Conservation (phyloP, 306 rosid genomes). For the Crotalaria pallida region DNA sequence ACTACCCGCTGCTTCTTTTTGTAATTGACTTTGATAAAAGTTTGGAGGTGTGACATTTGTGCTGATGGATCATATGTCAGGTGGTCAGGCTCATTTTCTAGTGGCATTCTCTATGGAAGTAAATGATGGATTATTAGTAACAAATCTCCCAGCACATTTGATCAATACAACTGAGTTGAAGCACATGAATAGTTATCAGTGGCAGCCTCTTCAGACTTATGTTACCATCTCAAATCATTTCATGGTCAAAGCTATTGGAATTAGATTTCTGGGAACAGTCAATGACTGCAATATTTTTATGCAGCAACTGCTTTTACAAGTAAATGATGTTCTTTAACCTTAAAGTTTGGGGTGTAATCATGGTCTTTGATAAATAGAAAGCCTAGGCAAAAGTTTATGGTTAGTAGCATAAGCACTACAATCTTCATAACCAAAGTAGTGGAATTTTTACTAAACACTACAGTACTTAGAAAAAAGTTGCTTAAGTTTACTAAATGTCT, state of each 20-base stretch:
- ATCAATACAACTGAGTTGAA: slow-evolving; percentile 64
- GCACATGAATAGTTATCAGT: slow-evolving; percentile 40
- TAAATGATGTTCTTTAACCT: slow-evolving; percentile 24
- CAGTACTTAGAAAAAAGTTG: background rate
- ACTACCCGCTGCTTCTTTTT: background rate
- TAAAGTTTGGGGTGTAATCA: background rate
- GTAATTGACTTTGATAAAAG: slow-evolving; percentile 1
- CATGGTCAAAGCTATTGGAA: slow-evolving; percentile 67
- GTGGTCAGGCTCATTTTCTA: slow-evolving; percentile 40
- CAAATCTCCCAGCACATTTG: slow-evolving; percentile 69
- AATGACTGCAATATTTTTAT: slow-evolving; percentile 58
- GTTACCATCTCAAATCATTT: slow-evolving; percentile 79
- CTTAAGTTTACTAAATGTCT: background rate
- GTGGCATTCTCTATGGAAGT: slow-evolving; percentile 74
- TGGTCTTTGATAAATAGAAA: too few species aligned
- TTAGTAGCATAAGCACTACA: too few species aligned
- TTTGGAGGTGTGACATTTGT: slow-evolving; percentile 12
- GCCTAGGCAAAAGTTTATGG: too few species aligned
- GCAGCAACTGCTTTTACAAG: slow-evolving; percentile 57
- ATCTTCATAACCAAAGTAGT: too few species aligned
- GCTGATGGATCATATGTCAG: slow-evolving; percentile 34
- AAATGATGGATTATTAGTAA: slow-evolving; percentile 50
- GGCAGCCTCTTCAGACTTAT: slow-evolving; percentile 85
- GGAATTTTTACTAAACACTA: too few species aligned
- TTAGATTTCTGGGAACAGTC: slow-evolving; percentile 66